A percentile compares a stretch with the other conserved stretches of the same genome.
These are phyloP conservation scores for Cantharellus cinnabarinus DNA, from an alignment of 768 basidiomycete genomes.

Conservation along the genomic window DNA sequence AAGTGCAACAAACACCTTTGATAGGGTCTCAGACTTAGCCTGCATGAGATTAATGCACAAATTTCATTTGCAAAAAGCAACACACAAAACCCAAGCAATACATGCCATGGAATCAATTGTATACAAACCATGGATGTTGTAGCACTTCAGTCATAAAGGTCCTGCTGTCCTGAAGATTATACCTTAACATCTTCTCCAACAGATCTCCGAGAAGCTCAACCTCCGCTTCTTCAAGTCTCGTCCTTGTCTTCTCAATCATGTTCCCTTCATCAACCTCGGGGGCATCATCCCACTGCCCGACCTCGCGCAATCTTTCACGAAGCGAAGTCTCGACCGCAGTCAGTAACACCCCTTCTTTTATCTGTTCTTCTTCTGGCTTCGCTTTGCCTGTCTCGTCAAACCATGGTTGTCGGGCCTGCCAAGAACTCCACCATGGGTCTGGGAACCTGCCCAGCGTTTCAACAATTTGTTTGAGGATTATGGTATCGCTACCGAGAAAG, in stretches of 20 bases:
- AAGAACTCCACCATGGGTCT: conserved; percentile 24
- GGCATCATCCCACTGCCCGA: conserved; percentile 16
- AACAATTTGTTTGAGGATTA: conserved; percentile 19
- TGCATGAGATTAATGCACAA: too few species aligned
- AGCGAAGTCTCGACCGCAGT: conserved; percentile 15
- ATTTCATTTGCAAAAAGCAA: too few species aligned
- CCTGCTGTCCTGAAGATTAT: conserved; percentile 23
- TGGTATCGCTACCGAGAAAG: conserved; percentile 16
- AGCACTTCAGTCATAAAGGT: conserved; percentile 20
- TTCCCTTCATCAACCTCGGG: conserved; percentile 14
- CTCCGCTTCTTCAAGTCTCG: conserved; percentile 15
- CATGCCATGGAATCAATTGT: too few species aligned
- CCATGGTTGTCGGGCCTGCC: conserved; percentile 16
- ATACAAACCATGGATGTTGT: conserved; percentile 18
- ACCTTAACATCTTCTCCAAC: conserved; percentile 22
- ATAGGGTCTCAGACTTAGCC: too few species aligned
- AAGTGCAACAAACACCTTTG: too few species aligned
- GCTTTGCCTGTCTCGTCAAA: conserved; percentile 20
- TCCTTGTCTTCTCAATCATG: conserved; percentile 19
- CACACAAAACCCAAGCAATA: too few species aligned
- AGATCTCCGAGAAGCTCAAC: conserved; percentile 21
- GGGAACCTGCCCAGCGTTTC: conserved; percentile 23
- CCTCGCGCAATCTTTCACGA: conserved; percentile 12
- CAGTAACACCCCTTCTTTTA: conserved; percentile 12
- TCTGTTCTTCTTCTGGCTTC: conserved; percentile 14